A percentile compares a stretch with the other conserved stretches of the same genome.
phyloP scores from a whole-genome alignment of 1,284 basidiomycete species.

The Phellopilus nigrolimitatus region DNA sequence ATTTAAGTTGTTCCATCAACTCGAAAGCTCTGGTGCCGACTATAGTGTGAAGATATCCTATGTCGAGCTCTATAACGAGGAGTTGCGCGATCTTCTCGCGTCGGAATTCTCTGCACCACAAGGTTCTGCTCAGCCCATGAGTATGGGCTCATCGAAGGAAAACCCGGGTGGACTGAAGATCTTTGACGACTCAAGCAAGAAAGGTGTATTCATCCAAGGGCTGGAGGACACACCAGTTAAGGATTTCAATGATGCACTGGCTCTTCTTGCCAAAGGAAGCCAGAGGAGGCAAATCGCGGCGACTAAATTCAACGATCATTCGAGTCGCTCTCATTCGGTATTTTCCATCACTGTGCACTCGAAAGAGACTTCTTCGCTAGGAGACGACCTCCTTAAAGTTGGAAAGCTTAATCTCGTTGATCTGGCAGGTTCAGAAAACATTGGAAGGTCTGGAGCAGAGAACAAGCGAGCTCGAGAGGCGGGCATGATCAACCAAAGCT shows the following conservation, averaged over 20 bases:
- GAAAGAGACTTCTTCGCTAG: conserved; percentile 74
- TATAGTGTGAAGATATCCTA: conserved; percentile 94
- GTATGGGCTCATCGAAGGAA: conserved; percentile 45
- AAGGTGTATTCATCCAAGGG: conserved; percentile 91
- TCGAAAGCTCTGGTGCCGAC: conserved; percentile 75
- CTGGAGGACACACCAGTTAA: conserved; percentile 88
- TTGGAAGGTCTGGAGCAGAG: conserved; percentile 93
- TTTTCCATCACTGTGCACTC: conserved; percentile 94
- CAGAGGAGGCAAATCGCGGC: conserved; percentile 91
- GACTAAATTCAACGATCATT: conserved; percentile 98
- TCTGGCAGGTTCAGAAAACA: conserved; percentile 96
- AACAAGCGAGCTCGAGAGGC: conserved; percentile 95
- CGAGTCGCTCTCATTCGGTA: conserved; percentile 96
- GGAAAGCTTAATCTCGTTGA: conserved; percentile 98
- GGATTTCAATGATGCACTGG: conserved; percentile 81
- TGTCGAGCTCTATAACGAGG: conserved; percentile 99
- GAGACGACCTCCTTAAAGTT: conserved; percentile 88
- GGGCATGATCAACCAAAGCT: conserved; percentile 98
- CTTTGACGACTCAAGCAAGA: conserved; percentile 86
- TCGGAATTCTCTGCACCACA: conserved; percentile 62
- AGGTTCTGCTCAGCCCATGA: conserved; percentile 66
- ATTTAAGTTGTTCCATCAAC: conserved; percentile 86
- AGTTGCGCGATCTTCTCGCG: conserved; percentile 90
- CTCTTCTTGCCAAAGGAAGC: conserved; percentile 84
- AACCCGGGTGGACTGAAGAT: conserved; percentile 70